These are phyloP conservation scores for Megacollybia marginata DNA, from an alignment of 768 basidiomycete genomes.

Conservation along the genomic window DNA sequence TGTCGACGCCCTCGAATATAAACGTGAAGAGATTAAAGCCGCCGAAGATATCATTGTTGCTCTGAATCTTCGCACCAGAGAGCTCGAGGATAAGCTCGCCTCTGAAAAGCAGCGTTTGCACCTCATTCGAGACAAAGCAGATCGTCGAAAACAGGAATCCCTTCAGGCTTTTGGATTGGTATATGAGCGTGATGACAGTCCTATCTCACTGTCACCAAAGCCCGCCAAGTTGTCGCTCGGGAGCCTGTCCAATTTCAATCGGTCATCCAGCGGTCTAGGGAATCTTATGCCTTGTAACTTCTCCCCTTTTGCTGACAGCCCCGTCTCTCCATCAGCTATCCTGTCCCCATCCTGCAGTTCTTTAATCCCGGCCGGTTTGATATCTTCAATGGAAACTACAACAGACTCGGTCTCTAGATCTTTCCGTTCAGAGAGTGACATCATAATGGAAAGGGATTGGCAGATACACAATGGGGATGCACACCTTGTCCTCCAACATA, in stretches of 20 bases:
- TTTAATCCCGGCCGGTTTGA: constrained; percentile 49
- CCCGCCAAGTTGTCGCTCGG: constrained; percentile 24
- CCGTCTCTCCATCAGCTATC: constrained; percentile 18
- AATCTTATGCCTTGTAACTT: constrained; percentile 32
- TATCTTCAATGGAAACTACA: constrained; percentile 41
- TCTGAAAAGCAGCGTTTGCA: constrained; percentile 55
- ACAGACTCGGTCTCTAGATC: constrained; percentile 32
- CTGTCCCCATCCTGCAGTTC: constrained; percentile 37
- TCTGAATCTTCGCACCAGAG: constrained; percentile 58
- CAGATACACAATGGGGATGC: constrained; percentile 15
- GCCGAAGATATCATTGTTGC: constrained; percentile 61
- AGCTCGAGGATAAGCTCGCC: constrained; percentile 65
- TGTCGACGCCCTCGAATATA: constrained; percentile 42
- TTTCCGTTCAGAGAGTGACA: constrained; percentile 47
- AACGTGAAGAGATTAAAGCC: constrained; percentile 52
- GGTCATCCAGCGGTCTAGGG: constrained; percentile 5
- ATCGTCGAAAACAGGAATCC: constrained; percentile 35
- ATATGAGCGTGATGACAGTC: neutral
- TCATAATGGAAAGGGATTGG: constrained; percentile 47
- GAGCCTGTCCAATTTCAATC: constrained; percentile 16
- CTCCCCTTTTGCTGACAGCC: constrained; percentile 47
- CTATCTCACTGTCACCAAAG: constrained; percentile 14
- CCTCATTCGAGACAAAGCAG: constrained; percentile 51
- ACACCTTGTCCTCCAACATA: neutral
- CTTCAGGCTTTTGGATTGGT: constrained; percentile 19